Evolutionary conservation across 2,329 filamentous ascomycete species (phyloP), one percentile per base, ranked within the genome.

Genomic region (Calonectria ilicicola): DNA sequence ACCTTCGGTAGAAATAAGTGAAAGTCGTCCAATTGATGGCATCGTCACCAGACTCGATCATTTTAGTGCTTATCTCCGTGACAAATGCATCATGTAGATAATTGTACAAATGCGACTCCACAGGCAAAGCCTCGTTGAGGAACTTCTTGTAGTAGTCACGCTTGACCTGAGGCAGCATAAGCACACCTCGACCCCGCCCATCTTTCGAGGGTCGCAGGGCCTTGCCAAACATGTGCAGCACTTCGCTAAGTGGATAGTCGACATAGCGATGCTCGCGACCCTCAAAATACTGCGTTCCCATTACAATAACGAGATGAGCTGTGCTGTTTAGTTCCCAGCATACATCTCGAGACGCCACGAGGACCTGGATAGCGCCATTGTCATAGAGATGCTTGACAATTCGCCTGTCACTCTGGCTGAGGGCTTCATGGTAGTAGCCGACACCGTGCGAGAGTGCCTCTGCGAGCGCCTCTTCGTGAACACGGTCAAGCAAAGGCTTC

Each of bases 121-220:
- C 95, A 0, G 97, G 97, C 49, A 99, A 88, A 23, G 97, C 97
- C 83, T 99, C 97, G 79, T 97, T 96, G 76, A 99, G 86, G 87
- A 99, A 99, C 85, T 99, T 99, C 86, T 97, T 97, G 90, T 98
- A 99, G 85, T 98, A 99, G 75, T 98, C 96, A 44, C 97, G 93
- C 89, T 98, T 98, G 60, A 97, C 95, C 21, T 94, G 93, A 3
- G 96, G 95, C 14, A 98, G 91, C 97, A 99, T 98, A 53, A 99
- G 89, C n/a, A 99, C 95, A 77, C 96, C 97, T 74, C 94, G 95
- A 56, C 94, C 93, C 70, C 93, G 90, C 70, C 94, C 95, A 79
- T 98, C 95, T 80, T 92, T 89, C 4, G 93, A 90, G 2, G 95
- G 92, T 47, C 94, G 92, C 67, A 96, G 92, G 44, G 97, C 94